Base-by-base conservation (phyloP, 441 rosid genomes). In the Isatis lusitanica region DNA sequence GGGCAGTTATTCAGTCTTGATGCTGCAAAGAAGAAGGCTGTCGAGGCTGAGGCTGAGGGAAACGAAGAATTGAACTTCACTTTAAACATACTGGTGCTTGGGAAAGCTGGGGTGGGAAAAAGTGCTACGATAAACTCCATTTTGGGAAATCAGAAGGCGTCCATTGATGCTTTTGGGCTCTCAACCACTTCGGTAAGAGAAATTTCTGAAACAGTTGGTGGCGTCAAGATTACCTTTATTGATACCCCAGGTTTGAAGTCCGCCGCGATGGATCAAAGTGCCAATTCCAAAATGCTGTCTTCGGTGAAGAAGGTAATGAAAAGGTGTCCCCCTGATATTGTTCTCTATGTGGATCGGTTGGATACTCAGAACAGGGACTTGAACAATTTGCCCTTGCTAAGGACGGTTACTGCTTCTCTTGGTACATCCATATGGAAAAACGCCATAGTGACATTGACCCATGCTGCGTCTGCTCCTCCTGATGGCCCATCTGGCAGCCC, bases 381-480 rank as follows among this genome's bases (percentile, higher is more conserved):
- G 57, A 89, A 88, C 79, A 95, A 90, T 80, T 63, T 88, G 57
- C 97, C 98, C 8, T 58, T 91, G 80, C 76, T 91, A 70, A 86
- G 71, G 79, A 76, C 97, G 18, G 84, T 93, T 72, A 84, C 91
- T 21, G 79, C 80, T 47, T 36, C 76, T 62, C 94, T 90, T 56
- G 94, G 96, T 55, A 65, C 93, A 44, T 86, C 96, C 44, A 85
- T 91, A 53, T 93, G 98, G 98, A 85, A 84, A 74, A 93, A 83
- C 76, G 92, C 90, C 56, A 75, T 91, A 36, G 92, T 91, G 56
- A 85, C 92, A 70, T 82, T 91, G 63, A 93, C 98, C 62, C 98
- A 93, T 81, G 96, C 87, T 64, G 94, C 96, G 79, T 90, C 96
- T 61, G 96, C 98, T 26, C 97, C 98, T 68, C 96, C 97, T 2